Percentiles rank a stretch among this genome's conserved stretches.
Evolutionary conservation across 805 yeast species (phyloP).

Genomic region (Kuraishia ogatae): DNA sequence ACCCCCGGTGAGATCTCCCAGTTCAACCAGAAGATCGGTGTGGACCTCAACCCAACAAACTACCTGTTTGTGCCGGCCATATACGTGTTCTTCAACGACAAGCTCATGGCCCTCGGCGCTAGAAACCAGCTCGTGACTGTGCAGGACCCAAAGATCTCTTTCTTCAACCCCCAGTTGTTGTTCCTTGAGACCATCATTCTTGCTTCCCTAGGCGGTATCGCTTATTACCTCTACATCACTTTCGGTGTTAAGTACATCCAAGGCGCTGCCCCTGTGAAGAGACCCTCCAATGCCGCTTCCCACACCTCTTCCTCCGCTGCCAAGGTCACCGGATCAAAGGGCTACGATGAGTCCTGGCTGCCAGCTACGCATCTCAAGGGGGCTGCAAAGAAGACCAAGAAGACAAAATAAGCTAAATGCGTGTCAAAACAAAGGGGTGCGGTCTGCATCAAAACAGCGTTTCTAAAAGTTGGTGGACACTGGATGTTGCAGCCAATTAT

Average conservation of each 20-base stretch:
- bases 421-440: background rate
- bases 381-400: slow-evolving; percentile 22
- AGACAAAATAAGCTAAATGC: slow-evolving; percentile 12
- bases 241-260: slow-evolving; percentile 38
- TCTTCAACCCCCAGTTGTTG: slow-evolving; percentile 66
- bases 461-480: background rate
- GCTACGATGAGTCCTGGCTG: slow-evolving; percentile 43
- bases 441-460: no score
- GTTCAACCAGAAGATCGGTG: slow-evolving; percentile 52
- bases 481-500: background rate
- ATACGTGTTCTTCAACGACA: slow-evolving; percentile 40
- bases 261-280: slow-evolving; percentile 24
- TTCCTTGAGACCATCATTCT: slow-evolving; percentile 48
- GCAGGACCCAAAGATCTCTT: slow-evolving; percentile 56
- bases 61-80: slow-evolving; percentile 55
- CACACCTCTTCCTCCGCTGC: slow-evolving; percentile 18
- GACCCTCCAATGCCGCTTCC: slow-evolving; percentile 14
- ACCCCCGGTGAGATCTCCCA: slow-evolving; percentile 36
- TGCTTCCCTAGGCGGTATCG: slow-evolving; percentile 38
- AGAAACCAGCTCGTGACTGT: slow-evolving; percentile 50
- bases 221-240: slow-evolving; percentile 34
- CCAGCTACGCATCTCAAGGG: slow-evolving; percentile 43
- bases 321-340: slow-evolving; percentile 17
- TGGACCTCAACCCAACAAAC: slow-evolving; percentile 48
- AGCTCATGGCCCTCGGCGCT: slow-evolving; percentile 46